Evolutionary conservation across 2,329 filamentous ascomycete species (phyloP).

Genomic region (Epichloe elymi): DNA sequence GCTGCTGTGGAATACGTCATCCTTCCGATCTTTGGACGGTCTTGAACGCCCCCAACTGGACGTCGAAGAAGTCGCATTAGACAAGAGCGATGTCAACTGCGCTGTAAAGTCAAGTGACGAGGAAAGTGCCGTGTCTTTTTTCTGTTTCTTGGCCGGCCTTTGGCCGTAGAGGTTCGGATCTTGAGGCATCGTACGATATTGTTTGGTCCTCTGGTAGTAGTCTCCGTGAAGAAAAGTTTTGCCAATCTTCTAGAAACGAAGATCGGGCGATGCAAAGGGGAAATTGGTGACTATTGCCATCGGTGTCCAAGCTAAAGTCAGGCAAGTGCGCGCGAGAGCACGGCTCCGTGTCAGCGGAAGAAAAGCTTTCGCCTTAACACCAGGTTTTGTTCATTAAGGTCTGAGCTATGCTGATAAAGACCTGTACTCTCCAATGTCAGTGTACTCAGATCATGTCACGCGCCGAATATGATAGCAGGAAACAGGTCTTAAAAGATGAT

Average conservation of each 20-base stretch:
- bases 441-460: not conserved
- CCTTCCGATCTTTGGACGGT: conserved; percentile 29
- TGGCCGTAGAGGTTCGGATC: conserved; percentile 68
- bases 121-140: conserved; percentile 56
- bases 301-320: not conserved
- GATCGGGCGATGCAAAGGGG: not conserved
- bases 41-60: conserved; percentile 31
- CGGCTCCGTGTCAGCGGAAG: not conserved
- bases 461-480: not conserved
- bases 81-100: conserved; percentile 71
- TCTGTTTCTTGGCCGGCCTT: conserved; percentile 53
- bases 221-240: not conserved
- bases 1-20: conserved; percentile 30
- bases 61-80: conserved; percentile 31
- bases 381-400: not conserved
- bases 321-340: not conserved
- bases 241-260: not conserved
- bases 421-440: not conserved
- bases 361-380: not conserved
- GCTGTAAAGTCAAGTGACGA: conserved; percentile 76
- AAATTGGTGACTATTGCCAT: not conserved
- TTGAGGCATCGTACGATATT: conserved; percentile 36
- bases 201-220: not conserved
- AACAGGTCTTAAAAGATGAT: not conserved
- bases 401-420: not conserved